Evolutionary conservation across 164 flowering plant genomes (phyloP).

Genomic region (Echeveria elegans): DNA sequence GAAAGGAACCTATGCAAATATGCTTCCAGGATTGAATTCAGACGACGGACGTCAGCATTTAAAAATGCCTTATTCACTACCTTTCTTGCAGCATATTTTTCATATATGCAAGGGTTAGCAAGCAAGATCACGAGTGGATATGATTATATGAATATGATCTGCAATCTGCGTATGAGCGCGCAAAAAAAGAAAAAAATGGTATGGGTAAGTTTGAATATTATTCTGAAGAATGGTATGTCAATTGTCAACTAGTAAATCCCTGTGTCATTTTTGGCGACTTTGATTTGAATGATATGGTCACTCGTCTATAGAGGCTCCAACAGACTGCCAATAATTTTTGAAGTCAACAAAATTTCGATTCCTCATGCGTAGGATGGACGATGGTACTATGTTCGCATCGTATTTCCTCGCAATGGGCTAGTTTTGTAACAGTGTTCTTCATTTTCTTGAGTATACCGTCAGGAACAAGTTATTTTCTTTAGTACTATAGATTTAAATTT

Average conservation of each 20-base stretch:
- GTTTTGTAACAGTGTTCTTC: background rate
- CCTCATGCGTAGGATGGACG: too few relatives aligned
- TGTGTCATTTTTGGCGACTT: background rate
- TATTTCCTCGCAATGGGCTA: background rate
- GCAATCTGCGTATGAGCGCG: background rate
- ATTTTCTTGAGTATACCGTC: too few relatives aligned
- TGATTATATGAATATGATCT: background rate
- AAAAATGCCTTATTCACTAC: background rate
- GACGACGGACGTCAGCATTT: background rate
- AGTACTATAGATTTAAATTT: too few relatives aligned
- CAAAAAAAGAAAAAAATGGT: background rate
- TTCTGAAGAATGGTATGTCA: background rate
- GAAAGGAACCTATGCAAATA: background rate
- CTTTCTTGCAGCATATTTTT: background rate
- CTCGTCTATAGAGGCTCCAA: too few relatives aligned
- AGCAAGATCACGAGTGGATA: background rate
- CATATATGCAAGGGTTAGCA: background rate
- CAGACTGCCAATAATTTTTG: too few relatives aligned
- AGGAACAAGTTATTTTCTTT: too few relatives aligned
- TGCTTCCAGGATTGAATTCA: background rate
- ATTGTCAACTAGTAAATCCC: conserved; percentile 3
- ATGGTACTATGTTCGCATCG: too few relatives aligned
- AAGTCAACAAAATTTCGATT: too few relatives aligned
- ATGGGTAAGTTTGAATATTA: background rate
- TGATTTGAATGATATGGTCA: too few relatives aligned